These are phyloP conservation scores for Mediolabrus comicus DNA, from an alignment of 108 stramenopile species.

Conservation along the genomic window DNA sequence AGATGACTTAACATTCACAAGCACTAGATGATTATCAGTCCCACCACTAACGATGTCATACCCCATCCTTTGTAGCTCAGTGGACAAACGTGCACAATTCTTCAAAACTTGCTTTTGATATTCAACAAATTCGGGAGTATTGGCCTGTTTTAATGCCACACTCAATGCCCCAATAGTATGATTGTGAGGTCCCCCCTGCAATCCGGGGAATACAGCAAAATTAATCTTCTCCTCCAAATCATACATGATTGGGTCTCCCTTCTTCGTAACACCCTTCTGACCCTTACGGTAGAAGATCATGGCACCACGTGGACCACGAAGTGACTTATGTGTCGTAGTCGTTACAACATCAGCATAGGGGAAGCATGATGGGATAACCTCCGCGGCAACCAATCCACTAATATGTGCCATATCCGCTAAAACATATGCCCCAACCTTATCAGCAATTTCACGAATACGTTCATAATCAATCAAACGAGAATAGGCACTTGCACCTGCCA, in stretches of 20 bases:
- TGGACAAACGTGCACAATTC: constrained; percentile 75
- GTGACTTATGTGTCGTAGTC: constrained; percentile 99
- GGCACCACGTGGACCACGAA: constrained; percentile 99
- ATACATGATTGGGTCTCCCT: constrained; percentile 95
- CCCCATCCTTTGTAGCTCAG: constrained; percentile 78
- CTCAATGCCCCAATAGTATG: constrained; percentile 98
- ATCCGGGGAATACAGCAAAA: constrained; percentile 98
- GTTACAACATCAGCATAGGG: constrained; percentile 98
- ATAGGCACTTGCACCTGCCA: constrained; percentile 99
- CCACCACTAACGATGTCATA: constrained; percentile 98
- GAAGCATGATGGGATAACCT: constrained; percentile 96
- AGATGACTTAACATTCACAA: constrained; percentile 96
- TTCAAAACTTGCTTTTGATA: constrained; percentile 94
- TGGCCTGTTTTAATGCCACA: constrained; percentile 94
- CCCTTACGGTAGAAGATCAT: constrained; percentile 99
- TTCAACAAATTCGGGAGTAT: constrained; percentile 89
- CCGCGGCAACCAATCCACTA: constrained; percentile 95
- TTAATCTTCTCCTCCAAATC: constrained; percentile 97
- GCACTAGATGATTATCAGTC: constrained; percentile 99
- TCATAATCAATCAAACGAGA: constrained; percentile 98
- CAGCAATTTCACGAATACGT: constrained; percentile 93
- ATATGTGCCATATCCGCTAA: constrained; percentile 99
- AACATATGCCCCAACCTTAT: constrained; percentile 92
- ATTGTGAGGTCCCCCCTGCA: constrained; percentile 99
- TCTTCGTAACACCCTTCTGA: constrained; percentile 84